These are phyloP conservation scores for Catharanthus roseus DNA, from an alignment of 257 asterid genomes.

Conservation along the genomic window DNA sequence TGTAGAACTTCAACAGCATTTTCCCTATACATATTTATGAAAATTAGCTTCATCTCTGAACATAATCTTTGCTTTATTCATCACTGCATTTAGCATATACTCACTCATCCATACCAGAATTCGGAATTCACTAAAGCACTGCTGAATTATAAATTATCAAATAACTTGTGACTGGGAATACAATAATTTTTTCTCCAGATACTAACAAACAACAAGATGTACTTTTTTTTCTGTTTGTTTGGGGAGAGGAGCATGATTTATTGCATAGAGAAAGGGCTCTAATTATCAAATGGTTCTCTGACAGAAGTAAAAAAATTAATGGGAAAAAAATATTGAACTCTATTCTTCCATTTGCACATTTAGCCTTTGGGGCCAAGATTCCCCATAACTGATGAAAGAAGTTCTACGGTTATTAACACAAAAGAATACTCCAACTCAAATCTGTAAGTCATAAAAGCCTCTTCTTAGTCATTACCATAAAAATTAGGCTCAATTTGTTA, in stretches of 20 bases:
- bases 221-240: too few relatives aligned
- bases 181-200: background rate
- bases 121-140: background rate
- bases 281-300: background rate
- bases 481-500: background rate
- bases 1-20: slow-evolving; percentile 67
- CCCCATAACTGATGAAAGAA: too few relatives aligned
- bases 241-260: background rate
- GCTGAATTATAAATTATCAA: background rate
- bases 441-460: background rate
- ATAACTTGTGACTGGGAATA: background rate
- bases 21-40: slow-evolving; percentile 43
- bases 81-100: background rate
- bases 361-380: too few relatives aligned
- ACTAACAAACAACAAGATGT: background rate
- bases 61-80: background rate
- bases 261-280: background rate
- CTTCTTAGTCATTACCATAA: background rate
- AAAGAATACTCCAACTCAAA: background rate
- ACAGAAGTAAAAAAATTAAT: background rate
- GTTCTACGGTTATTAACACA: background rate
- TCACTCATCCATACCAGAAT: background rate
- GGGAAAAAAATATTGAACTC: background rate
- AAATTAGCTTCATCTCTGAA: background rate
- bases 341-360: background rate